phyloP scores from a whole-genome alignment of 257 asterid species.

The Solanum ossicruentum region DNA sequence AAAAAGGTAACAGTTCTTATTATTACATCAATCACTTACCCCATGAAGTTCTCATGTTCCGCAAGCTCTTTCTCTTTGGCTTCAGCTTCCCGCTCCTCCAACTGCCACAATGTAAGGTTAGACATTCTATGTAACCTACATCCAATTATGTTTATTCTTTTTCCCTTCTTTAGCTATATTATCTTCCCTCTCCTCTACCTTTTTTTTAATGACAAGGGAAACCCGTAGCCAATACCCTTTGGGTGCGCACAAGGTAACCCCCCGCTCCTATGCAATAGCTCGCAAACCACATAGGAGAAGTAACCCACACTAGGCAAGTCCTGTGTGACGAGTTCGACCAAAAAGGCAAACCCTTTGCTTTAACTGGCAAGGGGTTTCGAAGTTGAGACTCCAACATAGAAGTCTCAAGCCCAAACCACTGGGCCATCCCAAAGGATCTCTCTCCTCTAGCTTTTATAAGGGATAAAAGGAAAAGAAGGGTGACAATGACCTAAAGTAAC shows the following conservation, averaged over 20 bases:
- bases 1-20: not conserved
- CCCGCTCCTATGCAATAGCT: too few species aligned
- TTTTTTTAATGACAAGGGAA: not conserved
- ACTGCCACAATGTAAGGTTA: slow-evolving; percentile 25
- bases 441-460: not conserved
- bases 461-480: not conserved
- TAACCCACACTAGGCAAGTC: too few species aligned
- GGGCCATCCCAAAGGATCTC: too few species aligned
- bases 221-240: too few species aligned
- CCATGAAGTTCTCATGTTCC: slow-evolving; percentile 44
- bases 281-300: too few species aligned
- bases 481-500: not conserved
- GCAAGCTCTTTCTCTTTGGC: slow-evolving; percentile 86
- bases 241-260: too few species aligned
- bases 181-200: not conserved
- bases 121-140: not conserved
- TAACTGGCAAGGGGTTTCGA: too few species aligned
- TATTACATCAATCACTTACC: slow-evolving; percentile 23
- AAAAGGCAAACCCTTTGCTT: too few species aligned
- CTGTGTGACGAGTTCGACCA: too few species aligned
- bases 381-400: too few species aligned
- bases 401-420: too few species aligned
- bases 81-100: slow-evolving; percentile 81
- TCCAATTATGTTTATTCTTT: not conserved
- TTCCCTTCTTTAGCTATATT: not conserved